Conservation (phyloP, 176 grass and related monocot genomes). For the Thinopyrum elongatum region DNA sequence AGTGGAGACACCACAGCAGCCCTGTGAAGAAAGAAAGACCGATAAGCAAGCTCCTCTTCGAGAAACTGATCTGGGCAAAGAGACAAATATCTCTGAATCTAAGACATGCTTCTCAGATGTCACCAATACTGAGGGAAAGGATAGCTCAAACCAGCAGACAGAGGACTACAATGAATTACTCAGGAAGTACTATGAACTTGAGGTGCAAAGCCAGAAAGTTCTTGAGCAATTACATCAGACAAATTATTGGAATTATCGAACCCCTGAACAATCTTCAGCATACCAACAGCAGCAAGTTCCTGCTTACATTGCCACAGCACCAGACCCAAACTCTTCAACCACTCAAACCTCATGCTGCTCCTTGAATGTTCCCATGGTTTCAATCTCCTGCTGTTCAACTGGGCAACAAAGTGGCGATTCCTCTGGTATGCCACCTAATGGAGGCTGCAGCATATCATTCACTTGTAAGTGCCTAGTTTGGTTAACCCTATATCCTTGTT, state of each 20-base stretch:
- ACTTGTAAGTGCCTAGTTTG: conserved; percentile 42
- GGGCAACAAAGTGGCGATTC: conserved; percentile 33
- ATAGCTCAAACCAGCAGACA: conserved; percentile 37
- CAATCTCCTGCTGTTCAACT: conserved; percentile 44
- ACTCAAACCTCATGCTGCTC: conserved; percentile 44
- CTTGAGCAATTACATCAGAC: conserved; percentile 73
- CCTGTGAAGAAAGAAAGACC: conserved; percentile 21
- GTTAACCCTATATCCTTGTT: conserved; percentile 14
- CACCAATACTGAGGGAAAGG: conserved; percentile 13
- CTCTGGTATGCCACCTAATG: conserved; percentile 28
- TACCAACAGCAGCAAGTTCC: conserved; percentile 37
- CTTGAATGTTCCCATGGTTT: conserved; percentile 51
- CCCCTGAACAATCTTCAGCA: conserved; percentile 35
- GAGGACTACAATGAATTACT: conserved; percentile 57
- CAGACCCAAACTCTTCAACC: conserved; percentile 35
- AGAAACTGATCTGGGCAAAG: conserved; percentile 28
- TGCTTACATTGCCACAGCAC: conserved; percentile 38
- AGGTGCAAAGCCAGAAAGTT: conserved; percentile 66
- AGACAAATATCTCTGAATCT: conserved; percentile 24
- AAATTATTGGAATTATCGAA: conserved; percentile 66
- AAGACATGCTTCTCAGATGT: conserved; percentile 12
- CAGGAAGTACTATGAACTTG: conserved; percentile 78
- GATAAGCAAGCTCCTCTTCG: conserved; percentile 42
- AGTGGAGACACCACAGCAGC: conserved; percentile 13
- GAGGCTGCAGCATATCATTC: conserved; percentile 47